These are phyloP conservation scores for Leccinellum albellum DNA, from an alignment of 768 basidiomycete genomes.

Conservation along the genomic window DNA sequence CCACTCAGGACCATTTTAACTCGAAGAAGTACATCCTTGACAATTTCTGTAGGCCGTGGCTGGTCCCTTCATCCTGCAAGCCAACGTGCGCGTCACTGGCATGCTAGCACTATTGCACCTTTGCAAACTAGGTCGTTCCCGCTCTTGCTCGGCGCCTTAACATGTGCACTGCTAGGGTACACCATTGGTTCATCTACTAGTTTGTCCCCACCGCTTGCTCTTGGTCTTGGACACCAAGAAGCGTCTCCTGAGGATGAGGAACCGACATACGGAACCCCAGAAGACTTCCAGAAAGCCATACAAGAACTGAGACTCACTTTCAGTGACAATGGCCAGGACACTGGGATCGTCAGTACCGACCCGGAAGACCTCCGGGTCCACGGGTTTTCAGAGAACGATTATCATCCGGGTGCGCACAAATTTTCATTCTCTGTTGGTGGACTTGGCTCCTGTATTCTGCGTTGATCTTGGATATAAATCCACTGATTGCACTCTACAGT, in stretches of 20 bases:
- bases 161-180: constrained; percentile 20
- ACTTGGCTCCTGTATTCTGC: background rate
- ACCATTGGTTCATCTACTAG: constrained; percentile 12
- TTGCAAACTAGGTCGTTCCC: constrained; percentile 3
- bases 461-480: background rate
- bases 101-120: constrained; percentile 2
- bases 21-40: background rate
- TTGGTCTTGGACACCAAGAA: constrained; percentile 3
- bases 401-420: constrained; percentile 43
- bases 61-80: background rate
- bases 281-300: constrained; percentile 53
- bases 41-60: background rate
- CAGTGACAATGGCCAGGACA: background rate
- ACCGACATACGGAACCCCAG: constrained; percentile 45
- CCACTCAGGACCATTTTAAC: constrained; percentile 2
- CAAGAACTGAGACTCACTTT: constrained; percentile 44
- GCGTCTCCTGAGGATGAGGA: constrained; percentile 7
- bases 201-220: constrained; percentile 1
- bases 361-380: constrained; percentile 49
- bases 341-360: constrained; percentile 43
- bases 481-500: constrained; percentile 25
- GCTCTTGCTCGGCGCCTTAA: constrained; percentile 16
- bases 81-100: constrained; percentile 1
- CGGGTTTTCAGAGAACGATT: constrained; percentile 51
- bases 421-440: background rate